A percentile compares a stretch with the other conserved stretches of the same genome.
Evolutionary conservation across 176 grass and related monocot genomes (phyloP).

Genomic region (Avena insularis): DNA sequence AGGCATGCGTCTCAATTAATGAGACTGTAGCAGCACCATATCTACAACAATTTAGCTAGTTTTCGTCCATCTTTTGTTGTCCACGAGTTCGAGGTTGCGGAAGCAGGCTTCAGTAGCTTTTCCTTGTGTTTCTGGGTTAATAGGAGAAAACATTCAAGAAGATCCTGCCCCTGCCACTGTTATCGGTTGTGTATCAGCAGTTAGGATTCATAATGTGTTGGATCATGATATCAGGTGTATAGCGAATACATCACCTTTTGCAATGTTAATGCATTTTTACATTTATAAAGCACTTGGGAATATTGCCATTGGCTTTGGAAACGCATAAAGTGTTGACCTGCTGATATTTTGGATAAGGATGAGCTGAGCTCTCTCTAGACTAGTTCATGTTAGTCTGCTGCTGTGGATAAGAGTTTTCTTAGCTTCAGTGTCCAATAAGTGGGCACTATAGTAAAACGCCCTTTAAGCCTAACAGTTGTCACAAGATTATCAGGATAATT

Average conservation of each 20-base stretch:
- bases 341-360: background rate
- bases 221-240: conserved; percentile 17
- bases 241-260: background rate
- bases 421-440: background rate
- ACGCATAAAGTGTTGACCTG: background rate
- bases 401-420: background rate
- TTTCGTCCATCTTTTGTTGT: background rate
- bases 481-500: background rate
- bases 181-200: background rate
- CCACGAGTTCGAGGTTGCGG: background rate
- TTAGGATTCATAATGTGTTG: background rate
- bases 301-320: background rate
- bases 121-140: background rate
- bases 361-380: background rate
- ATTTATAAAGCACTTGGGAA: background rate
- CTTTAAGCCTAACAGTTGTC: background rate
- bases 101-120: background rate
- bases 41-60: conserved; percentile 1
- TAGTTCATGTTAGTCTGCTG: background rate
- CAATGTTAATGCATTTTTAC: conserved; percentile 14
- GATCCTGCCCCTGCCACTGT: background rate
- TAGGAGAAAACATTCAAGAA: background rate
- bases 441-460: background rate
- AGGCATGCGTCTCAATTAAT: background rate
- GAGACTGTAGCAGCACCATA: background rate